Percentiles rank a stretch among this genome's conserved stretches.
phyloP scores from a whole-genome alignment of 2,329 filamentous ascomycete species.

The Cytospora leucostoma region DNA sequence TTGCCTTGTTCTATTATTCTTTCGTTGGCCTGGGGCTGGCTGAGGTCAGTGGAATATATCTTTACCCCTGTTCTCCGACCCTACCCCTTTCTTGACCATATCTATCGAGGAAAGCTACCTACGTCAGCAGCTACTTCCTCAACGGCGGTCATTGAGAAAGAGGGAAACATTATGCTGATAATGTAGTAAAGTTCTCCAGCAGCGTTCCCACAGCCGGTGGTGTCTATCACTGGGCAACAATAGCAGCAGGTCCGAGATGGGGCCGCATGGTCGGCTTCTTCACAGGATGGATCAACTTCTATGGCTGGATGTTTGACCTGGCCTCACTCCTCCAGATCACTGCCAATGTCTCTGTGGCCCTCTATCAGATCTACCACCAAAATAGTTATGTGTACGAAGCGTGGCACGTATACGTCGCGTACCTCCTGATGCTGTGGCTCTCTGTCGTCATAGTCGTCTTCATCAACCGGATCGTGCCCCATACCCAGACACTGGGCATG shows the following conservation, averaged over 20 bases:
- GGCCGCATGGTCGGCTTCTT: conserved; percentile 54
- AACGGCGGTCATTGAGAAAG: neutral
- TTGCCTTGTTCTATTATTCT: conserved; percentile 46
- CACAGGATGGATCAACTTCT: conserved; percentile 54
- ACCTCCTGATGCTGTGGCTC: conserved; percentile 57
- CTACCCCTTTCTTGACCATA: neutral
- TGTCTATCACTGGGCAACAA: conserved; percentile 63
- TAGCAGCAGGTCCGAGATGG: conserved; percentile 56
- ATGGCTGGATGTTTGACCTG: conserved; percentile 63
- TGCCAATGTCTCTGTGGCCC: conserved; percentile 60
- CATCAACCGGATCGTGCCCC: conserved; percentile 56
- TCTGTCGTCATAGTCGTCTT: conserved; percentile 56
- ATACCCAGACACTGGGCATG: conserved; percentile 54
- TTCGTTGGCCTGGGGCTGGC: conserved; percentile 46
- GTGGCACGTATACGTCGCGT: conserved; percentile 63
- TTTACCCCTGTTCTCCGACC: neutral
- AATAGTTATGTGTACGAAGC: conserved; percentile 49
- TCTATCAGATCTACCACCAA: conserved; percentile 61
- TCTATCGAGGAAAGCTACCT: neutral
- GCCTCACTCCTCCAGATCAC: conserved; percentile 61
- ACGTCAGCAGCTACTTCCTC: neutral
- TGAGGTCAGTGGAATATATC: conserved; percentile 36
- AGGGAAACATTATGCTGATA: conserved; percentile 38
- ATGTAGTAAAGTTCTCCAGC: conserved; percentile 54
- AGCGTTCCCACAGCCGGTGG: conserved; percentile 61